Evolutionary conservation across 179 eudicot genomes (phyloP), one percentile per base, ranked within the genome.

Genomic region (Sideroxylon spinosum): DNA sequence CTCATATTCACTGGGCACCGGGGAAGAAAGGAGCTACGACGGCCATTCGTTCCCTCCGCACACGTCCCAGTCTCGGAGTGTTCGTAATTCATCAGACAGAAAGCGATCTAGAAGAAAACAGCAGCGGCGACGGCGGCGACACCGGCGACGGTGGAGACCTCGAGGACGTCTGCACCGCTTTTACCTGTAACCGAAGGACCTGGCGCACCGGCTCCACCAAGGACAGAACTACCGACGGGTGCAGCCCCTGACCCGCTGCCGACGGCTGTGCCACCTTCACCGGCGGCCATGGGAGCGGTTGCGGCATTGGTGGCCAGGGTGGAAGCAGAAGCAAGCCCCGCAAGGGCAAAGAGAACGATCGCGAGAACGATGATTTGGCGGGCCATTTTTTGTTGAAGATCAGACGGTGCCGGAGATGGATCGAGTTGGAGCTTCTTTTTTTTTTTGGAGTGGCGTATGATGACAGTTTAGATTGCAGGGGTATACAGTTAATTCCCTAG

Each of bases 341-440:
- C 55, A 25, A 87, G 25, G 73, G 82, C 81, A 20, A 86, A 75
- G 19, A 85, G 57, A 67, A 83, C 56, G 62, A 86, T 61, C 46
- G 83, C 87, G 74, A 83, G 71, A 71, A 75, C 22, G 2, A 76
- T 46, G 63, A 82, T 5, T 77, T 84, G 84, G 25, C 83, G 76
- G 46, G 87, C 86, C 92, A 89, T 89, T 53, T 78, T 79, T 28
- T 29, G 1, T 37, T 37, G 1, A 37, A 3, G 44, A 37, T 37
- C 44, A 37, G 16, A 46, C 17, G 7, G 20, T 28, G 10, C 16
- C 0, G 23, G 46, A 52, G 10, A 16, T 10, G n/a, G 12, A 28
- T 9, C 6, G 2, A 1, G 22, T 53, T 37, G 7, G n/a, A n/a
- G 26, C 2, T 23, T 48, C 44, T 1, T 63, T 63, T 76, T 44